Base-by-base conservation (phyloP, 768 basidiomycete genomes). In the Naganishia vishniacii region DNA sequence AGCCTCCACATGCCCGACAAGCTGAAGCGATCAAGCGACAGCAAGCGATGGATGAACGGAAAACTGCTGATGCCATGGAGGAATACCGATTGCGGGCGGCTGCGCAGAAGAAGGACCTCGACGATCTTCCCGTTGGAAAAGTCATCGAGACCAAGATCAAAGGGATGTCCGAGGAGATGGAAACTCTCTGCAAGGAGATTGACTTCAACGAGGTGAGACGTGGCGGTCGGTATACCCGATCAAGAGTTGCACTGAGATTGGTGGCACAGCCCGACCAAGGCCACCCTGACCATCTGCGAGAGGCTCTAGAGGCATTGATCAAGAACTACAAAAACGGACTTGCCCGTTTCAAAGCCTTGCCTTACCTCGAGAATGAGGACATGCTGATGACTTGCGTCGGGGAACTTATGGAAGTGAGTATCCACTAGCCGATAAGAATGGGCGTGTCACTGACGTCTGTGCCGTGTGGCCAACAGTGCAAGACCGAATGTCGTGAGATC, bases 321-420 rank as follows among this genome's bases (percentile, higher is more conserved):
- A 56, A 56, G 48, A 63, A 63, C 62, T 63, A 63, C 62, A 49
- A 51, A 40, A 29, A 56, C 40, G 62, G 62, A n/a, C n/a, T 63
- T 12, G 62, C 62, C 4, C 48, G 62, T 28, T 63, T 63, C 62
- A 23, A 41, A 18, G 48, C 51, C 15, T 34, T 63, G 28, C 62
- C 62, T 1, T 63, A 42, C 41, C 62, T 63, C 9, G 62, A 63
- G n/a, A 47, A 51, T 34, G 62, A 63, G 40, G 62, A 63, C 12
- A 46, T 51, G 44, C 18, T 63, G 26, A 51, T 63, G 32, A 37
- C 40, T 9, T 63, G 62, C 48, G 62, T 51, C 41, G 62, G 51
- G 25, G 62, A 63, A 7, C 62, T 63, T 11, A 63, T 51, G 25
- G 46, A 51, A 9, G 48, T 63, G 34, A 31, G 53, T 26, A 20